phyloP scores from a whole-genome alignment of 345 rosid species.

The Brassica carinata region DNA sequence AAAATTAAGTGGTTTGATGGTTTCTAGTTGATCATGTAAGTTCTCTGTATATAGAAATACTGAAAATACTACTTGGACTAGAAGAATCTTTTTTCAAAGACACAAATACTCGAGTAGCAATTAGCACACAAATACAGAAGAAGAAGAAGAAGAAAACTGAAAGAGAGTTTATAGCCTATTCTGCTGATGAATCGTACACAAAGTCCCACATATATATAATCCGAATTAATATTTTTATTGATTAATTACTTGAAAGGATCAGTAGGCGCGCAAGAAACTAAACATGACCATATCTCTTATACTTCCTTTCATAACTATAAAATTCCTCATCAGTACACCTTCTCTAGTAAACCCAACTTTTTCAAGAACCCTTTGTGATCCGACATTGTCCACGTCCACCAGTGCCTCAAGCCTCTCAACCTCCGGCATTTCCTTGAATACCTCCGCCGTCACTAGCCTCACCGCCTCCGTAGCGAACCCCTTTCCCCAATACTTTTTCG shows the following conservation, averaged over 20 bases:
- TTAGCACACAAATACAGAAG: neutral
- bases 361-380: slow-evolving; percentile 64
- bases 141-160: neutral
- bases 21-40: neutral
- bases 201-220: neutral
- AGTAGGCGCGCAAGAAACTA: slow-evolving; percentile 53
- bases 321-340: slow-evolving; percentile 60
- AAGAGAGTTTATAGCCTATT: neutral
- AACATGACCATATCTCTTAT: slow-evolving; percentile 60
- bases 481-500: slow-evolving; percentile 56
- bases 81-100: neutral
- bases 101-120: neutral
- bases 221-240: neutral
- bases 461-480: slow-evolving; percentile 60
- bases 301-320: slow-evolving; percentile 47
- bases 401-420: slow-evolving; percentile 69
- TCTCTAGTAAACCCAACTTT: slow-evolving; percentile 70
- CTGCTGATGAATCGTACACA: neutral
- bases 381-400: slow-evolving; percentile 58
- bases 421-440: slow-evolving; percentile 48
- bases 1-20: no score
- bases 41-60: neutral
- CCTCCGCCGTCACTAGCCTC: slow-evolving; percentile 45
- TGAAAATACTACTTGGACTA: neutral
- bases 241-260: slow-evolving; percentile 40